Evolutionary conservation across 805 yeast genomes (phyloP), one percentile per base, ranked within the genome.

Genomic region (Hanseniaspora occidentalis): DNA sequence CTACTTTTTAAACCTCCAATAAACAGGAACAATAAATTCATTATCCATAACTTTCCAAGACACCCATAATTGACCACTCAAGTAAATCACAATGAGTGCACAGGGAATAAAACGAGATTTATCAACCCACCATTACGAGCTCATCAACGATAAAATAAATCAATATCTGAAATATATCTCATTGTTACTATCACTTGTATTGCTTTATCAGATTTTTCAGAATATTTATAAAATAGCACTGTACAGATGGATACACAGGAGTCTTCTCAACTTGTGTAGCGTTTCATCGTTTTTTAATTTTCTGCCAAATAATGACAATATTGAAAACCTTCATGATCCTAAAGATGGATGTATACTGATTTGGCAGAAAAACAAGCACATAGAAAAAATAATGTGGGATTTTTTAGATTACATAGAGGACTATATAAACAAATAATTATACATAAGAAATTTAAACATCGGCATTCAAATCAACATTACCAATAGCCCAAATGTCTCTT

Each of bases 401-500:
- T 27, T 20, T 36, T 19, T 25, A 19, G 19, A 22, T 33, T 31
- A 37, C 19, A 16, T 31, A 36, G 6, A 23, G 21, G 3, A 19
- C 6, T n/a, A 4, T 6, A 18, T 18, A 14, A 21, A 31, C 9
- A 14, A 31, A 22, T 7, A 21, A 17, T 14, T 37, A 41, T 26
- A 9, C 29, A 26, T 23, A 18, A 16, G 20, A n/a, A 2, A 22
- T 36, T 45, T 38, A 60, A 23, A 44, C 49, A 27, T 54, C 59
- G 9, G 51, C 41, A 24, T 45, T 44, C 27, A 72, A 37, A 43
- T 76, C 82, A 43, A 75, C 75, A 34, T 80, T 77, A 40, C 94
- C 92, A 49, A 84, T 79, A 4, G 89, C 78, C 95, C 95, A 85
- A 21, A 86, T 77, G 58, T 88, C 96, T 38, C 60, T 64, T 54